Evolutionary conservation across 257 asterid species (phyloP).

Genomic region (Penstemon davidsonii): DNA sequence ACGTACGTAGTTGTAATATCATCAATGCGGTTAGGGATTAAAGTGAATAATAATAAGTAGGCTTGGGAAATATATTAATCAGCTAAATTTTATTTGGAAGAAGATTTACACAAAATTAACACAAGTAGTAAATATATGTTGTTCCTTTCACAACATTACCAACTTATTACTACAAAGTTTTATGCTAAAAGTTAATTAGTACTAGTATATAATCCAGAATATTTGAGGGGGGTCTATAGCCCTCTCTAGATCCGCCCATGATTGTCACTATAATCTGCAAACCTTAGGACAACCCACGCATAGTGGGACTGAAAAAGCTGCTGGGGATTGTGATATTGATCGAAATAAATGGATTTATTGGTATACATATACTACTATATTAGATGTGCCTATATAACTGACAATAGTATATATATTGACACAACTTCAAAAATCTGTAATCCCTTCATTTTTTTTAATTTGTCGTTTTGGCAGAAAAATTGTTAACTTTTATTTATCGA

Average conservation of each 20-base stretch:
- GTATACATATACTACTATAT: background rate
- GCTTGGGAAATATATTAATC: no score
- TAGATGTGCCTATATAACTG: background rate
- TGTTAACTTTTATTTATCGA: no score
- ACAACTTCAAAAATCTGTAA: no score
- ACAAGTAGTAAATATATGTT: no score
- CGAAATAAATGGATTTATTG: background rate
- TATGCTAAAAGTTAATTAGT: no score
- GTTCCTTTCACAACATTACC: no score
- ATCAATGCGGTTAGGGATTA: conserved; percentile 28
- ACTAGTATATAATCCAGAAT: no score
- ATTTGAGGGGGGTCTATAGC: no score
- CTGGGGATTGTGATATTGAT: background rate
- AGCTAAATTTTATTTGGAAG: background rate
- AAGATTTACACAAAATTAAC: conserved; percentile 7
- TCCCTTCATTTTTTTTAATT: no score
- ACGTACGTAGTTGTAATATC: conserved; percentile 23
- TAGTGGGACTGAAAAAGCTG: conserved; percentile 6
- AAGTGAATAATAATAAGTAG: background rate
- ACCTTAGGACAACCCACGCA: conserved; percentile 5
- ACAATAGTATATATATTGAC: background rate
- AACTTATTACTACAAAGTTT: no score
- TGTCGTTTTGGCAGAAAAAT: no score
- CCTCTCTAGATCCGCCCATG: no score
- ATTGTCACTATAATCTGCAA: conserved; percentile 22